phyloP scores from a whole-genome alignment of 352 stramenopile species.

The Pythium brassicae region DNA sequence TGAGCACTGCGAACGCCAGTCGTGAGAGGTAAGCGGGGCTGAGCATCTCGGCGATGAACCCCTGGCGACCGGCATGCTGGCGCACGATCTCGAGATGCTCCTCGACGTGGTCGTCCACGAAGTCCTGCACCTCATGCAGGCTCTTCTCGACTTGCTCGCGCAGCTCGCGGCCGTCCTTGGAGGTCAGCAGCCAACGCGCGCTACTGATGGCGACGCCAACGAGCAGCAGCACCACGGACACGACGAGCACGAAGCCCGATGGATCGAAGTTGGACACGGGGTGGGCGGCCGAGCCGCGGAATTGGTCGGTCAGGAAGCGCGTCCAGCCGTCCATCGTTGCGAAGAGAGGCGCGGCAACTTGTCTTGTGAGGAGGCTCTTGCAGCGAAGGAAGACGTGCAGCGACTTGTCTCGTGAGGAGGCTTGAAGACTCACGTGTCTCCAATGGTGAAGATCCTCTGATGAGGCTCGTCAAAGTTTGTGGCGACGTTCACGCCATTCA shows the following conservation, averaged over 20 bases:
- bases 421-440: no score
- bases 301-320: constrained; percentile 75
- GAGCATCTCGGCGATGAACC: constrained; percentile 86
- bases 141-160: constrained; percentile 67
- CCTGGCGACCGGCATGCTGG: constrained; percentile 53
- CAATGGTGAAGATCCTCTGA: no score
- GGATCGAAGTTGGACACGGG: constrained; percentile 82
- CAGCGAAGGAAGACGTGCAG: not conserved
- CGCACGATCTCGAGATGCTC: constrained; percentile 76
- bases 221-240: constrained; percentile 61
- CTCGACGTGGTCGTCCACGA: constrained; percentile 58
- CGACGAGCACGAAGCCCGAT: constrained; percentile 82
- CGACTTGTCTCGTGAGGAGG: no score
- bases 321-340: constrained; percentile 58
- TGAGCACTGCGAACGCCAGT: constrained; percentile 75
- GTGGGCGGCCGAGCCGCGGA: constrained; percentile 79
- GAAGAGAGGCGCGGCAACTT: no score
- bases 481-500: no score
- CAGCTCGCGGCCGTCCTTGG: constrained; percentile 32
- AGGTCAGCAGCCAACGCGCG: constrained; percentile 33
- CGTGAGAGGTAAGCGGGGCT: constrained; percentile 83
- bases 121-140: constrained; percentile 73
- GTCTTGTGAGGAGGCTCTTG: not conserved
- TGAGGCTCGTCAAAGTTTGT: no score
- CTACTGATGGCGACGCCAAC: constrained; percentile 56